A percentile compares a stretch with the other conserved stretches of the same genome.
phyloP scores from a whole-genome alignment of 23 red algal genomes.

The Pyropia yezoensis region DNA sequence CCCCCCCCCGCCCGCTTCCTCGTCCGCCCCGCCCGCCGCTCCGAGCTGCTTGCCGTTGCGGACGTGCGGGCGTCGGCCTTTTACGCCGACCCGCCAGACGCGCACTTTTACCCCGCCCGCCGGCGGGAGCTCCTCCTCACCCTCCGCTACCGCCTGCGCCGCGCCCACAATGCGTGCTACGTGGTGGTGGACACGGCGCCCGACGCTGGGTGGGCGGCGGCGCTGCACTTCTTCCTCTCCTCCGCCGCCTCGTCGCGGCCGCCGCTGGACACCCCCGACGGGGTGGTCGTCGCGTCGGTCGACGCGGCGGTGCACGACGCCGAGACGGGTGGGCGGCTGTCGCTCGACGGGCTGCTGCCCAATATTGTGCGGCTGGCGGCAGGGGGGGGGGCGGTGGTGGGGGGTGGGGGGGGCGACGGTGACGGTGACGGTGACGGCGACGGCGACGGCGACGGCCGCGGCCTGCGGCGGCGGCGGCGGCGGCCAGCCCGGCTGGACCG shows the following conservation, averaged over 20 bases:
- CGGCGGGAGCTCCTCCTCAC: conserved; percentile 45
- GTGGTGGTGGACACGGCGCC: conserved; percentile 36
- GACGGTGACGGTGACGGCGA: too few relatives aligned
- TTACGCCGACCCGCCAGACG: conserved; percentile 31
- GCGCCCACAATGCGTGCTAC: conserved; percentile 23
- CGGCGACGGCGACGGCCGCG: too few relatives aligned
- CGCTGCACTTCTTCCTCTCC: too few relatives aligned
- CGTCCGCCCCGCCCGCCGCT: conserved; percentile 11
- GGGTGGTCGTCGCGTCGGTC: conserved; percentile 35
- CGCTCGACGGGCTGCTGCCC: not conserved
- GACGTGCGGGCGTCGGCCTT: conserved; percentile 50
- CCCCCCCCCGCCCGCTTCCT: conserved; percentile 2
- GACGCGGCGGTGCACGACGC: conserved; percentile 35
- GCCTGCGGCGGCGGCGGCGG: too few relatives aligned
- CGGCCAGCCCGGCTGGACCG: too few relatives aligned
- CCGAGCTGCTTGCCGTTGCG: conserved; percentile 48
- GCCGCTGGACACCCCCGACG: conserved; percentile 6
- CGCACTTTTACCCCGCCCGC: conserved; percentile 32
- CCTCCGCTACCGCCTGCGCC: conserved; percentile 19
- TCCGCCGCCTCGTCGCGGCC: too few relatives aligned
- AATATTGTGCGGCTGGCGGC: too few relatives aligned
- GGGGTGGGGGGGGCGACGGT: too few relatives aligned
- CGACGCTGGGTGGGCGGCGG: conserved; percentile 1
- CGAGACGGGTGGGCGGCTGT: conserved; percentile 7
- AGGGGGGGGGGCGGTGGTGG: too few relatives aligned